Conservation (phyloP, 257 asterid species). For the Coffea eugenioides region DNA sequence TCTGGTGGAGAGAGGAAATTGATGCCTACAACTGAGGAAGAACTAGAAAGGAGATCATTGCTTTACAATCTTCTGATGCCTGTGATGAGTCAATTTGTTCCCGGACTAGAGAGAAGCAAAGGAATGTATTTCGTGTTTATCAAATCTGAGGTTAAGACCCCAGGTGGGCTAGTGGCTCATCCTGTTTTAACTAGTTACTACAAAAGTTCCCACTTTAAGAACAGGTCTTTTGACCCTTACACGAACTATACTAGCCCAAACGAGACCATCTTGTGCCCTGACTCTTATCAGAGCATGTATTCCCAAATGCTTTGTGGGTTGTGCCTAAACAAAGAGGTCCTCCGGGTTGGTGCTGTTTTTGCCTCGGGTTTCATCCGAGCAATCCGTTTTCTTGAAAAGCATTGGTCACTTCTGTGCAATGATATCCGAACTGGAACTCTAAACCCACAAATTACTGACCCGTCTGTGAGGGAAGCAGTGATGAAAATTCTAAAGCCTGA, state of each 20-base stretch:
- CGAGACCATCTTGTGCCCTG: constrained; percentile 76
- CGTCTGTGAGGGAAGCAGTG: constrained; percentile 51
- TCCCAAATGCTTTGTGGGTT: constrained; percentile 95
- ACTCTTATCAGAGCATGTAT: constrained; percentile 91
- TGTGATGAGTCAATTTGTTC: constrained; percentile 76
- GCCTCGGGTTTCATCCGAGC: constrained; percentile 95
- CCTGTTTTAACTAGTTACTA: constrained; percentile 87
- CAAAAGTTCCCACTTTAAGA: constrained; percentile 75
- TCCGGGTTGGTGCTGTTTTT: constrained; percentile 93
- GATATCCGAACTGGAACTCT: constrained; percentile 67
- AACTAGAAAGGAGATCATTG: constrained; percentile 59
- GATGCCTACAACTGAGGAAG: constrained; percentile 93
- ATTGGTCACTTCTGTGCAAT: constrained; percentile 61
- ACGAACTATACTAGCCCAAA: constrained; percentile 93
- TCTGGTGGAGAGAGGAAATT: constrained; percentile 87
- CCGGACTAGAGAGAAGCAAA: constrained; percentile 73
- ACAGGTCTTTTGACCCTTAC: constrained; percentile 78
- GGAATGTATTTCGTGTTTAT: constrained; percentile 87
- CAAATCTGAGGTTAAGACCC: constrained; percentile 74
- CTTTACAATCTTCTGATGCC: constrained; percentile 92
- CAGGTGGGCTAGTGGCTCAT: constrained; percentile 76
- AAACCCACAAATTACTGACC: constrained; percentile 54
- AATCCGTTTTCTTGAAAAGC: constrained; percentile 69
- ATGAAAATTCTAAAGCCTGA: constrained; percentile 55
- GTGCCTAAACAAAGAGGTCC: constrained; percentile 55